Conservation (phyloP, 352 stramenopile species). For the Phytopythium kandeliae region DNA sequence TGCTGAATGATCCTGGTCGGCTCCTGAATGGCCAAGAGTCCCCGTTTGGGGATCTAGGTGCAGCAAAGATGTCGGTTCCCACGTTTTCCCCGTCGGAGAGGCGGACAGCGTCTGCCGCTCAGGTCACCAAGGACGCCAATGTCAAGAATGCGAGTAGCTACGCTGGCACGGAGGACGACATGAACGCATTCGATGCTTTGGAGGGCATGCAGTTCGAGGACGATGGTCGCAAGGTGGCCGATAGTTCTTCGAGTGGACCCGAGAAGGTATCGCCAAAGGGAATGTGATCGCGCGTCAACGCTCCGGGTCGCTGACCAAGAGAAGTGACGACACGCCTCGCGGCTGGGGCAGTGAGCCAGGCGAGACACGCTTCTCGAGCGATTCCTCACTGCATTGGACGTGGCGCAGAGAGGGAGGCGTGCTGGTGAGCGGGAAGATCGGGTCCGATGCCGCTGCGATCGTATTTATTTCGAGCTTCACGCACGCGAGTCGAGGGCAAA, state of each 20-base stretch:
- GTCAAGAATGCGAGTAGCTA: not conserved
- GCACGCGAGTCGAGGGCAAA: not conserved
- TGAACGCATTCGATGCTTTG: constrained; percentile 2
- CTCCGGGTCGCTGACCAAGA: not conserved
- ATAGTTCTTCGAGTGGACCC: not conserved
- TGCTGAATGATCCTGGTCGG: not conserved
- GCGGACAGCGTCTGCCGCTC: not conserved
- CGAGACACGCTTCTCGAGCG: no score
- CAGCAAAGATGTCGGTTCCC: constrained; percentile 2
- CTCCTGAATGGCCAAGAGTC: constrained; percentile 6
- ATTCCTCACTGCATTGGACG: not conserved
- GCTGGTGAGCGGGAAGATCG: not conserved
- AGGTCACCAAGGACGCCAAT: not conserved
- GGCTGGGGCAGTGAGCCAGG: no score
- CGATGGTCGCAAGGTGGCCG: not conserved
- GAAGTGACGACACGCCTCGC: no score
- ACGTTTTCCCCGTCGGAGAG: constrained; percentile 6
- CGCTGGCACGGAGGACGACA: not conserved
- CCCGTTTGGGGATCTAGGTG: constrained; percentile 1
- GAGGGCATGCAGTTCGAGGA: constrained; percentile 4
- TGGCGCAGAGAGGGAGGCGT: not conserved
- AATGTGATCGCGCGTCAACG: not conserved
- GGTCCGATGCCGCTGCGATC: not conserved
- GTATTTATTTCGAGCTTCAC: constrained; percentile 2
- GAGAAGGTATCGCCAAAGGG: not conserved